Evolutionary conservation across 2,329 filamentous ascomycete species (phyloP), one percentile per base, ranked within the genome.

Genomic region (Venturia oleaginea): DNA sequence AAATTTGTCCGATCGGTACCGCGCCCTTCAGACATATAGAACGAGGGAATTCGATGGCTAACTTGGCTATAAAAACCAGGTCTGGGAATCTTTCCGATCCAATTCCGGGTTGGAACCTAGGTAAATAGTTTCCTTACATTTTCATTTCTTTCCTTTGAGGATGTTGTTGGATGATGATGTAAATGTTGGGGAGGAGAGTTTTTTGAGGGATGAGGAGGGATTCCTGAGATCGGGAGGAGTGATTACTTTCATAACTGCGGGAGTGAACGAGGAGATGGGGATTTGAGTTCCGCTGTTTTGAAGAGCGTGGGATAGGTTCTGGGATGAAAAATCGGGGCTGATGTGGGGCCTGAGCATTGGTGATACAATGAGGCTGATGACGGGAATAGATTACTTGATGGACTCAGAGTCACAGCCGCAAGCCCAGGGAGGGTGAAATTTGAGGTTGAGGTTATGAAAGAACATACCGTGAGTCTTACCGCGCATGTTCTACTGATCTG

Each of bases 81-180:
- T 95, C 59, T 84, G 91, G 80, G 88, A 89, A 74, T 92, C 90
- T 1, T 97, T 97, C 76, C 85, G 90, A 78, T 84, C 84, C 68
- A 89, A 91, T 68, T 96, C 92, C 5, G 92, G 92, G 7, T 78
- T 97, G 24, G 93, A 97, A 75, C 91, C 91, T 74, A 89, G 90
- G 92, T 96, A 79, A 17, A 4, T 34, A 34, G 27, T 46, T 43
- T 37, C n/a, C n/a, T n/a, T n/a, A n/a, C n/a, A n/a, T 17, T 66
- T 42, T 24, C 65, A 51, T 65, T 13, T 3, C 4, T 37, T 37
- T 37, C 13, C 13, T 37, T 37, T 7, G 34, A 37, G 34, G 34
- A 13, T n/a, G n/a, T n/a, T n/a, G 34, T 3, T 3, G 34, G 34
- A n/a, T n/a, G 34, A 37, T 7, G 34, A 37, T 37, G 34, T 7